These are phyloP conservation scores for Passalora sequoiae DNA, from an alignment of 2,329 filamentous ascomycete genomes.

Conservation along the genomic window DNA sequence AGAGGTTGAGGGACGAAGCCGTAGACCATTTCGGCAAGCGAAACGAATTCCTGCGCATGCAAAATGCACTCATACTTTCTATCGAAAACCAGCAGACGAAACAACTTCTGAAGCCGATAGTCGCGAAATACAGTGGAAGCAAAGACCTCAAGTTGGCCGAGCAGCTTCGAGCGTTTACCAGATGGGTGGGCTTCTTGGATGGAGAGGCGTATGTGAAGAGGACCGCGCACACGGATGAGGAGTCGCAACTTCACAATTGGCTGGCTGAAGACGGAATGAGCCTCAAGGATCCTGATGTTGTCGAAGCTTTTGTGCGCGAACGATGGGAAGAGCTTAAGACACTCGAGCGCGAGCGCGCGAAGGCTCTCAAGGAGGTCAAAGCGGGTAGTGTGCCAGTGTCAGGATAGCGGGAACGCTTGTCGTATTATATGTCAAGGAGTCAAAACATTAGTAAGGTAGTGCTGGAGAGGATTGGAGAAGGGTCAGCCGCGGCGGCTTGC, in stretches of 20 bases:
- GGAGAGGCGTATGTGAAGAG: conserved; percentile 13
- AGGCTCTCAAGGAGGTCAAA: not conserved
- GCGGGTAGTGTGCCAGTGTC: too few relatives aligned
- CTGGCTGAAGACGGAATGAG: conserved; percentile 9
- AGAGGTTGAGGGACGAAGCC: conserved; percentile 49
- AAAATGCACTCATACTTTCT: conserved; percentile 13
- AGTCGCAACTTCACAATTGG: conserved; percentile 20
- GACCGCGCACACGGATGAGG: conserved; percentile 18
- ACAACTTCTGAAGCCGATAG: conserved; percentile 20
- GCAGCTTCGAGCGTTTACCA: conserved; percentile 27
- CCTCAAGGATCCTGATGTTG: conserved; percentile 12
- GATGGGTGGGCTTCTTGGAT: conserved; percentile 22
- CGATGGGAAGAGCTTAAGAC: conserved; percentile 27
- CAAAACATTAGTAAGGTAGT: too few relatives aligned
- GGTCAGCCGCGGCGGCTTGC: too few relatives aligned
- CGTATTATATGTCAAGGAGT: too few relatives aligned
- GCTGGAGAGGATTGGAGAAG: too few relatives aligned
- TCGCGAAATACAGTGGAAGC: conserved; percentile 15
- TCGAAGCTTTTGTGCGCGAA: conserved; percentile 21
- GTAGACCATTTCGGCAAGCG: conserved; percentile 38
- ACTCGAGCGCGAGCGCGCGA: conserved; percentile 18
- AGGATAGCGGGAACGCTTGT: too few relatives aligned
- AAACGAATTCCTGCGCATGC: conserved; percentile 20
- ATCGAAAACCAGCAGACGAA: conserved; percentile 23
- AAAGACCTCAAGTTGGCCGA: conserved; percentile 24